Evolutionary conservation across 305 asterid genomes (phyloP), one percentile per base, ranked within the genome.

Genomic region (Rubia occidens): DNA sequence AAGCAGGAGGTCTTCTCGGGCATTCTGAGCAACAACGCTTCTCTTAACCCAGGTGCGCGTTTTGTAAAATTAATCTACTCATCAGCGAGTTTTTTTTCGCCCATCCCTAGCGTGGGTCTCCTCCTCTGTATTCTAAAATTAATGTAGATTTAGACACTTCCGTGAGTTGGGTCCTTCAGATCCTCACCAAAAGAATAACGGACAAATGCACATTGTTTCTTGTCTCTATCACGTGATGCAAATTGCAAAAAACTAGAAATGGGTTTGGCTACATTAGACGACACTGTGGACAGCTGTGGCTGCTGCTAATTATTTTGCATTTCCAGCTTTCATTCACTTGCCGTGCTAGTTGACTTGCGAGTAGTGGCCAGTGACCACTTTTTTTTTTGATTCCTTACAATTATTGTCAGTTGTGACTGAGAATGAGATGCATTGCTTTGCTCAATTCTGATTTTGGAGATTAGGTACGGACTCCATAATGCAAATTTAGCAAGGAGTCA

Each of bases 11-110:
- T 71, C 55, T 89, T 92, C 74, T 76, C 85, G 2, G 96, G 98
- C 59, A 89, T 92, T 55, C 78, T 92, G 73, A 86, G 90, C 85
- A 89, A 81, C 75, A 85, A 86, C 69, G 88, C 93, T 43, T 80
- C 96, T 0, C 72, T 79, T 45, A 92, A 92, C 58, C 96, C 96
- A 0, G 96, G 98, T 89, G 81, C 35, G 65, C 32, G 15, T 32
- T 44, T 44, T 44, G 2, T 44, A 4, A 29, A 51, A 4, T 17
- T 17, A 40, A 4, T 40, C 9, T 40, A 4, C 9, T 40, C 6
- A 40, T 13, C 53, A 11, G 15, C 53, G 7, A 47, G 53, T 47
- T 47, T 11, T 47, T 49, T 49, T 15, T 14, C 14, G 32, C 17
- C 37, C 63, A 51, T 51, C 56, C 56, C 20, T 4, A 63, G n/a